Conservation (phyloP, 2,329 filamentous ascomycete genomes). For the Microsporum audouinii region DNA sequence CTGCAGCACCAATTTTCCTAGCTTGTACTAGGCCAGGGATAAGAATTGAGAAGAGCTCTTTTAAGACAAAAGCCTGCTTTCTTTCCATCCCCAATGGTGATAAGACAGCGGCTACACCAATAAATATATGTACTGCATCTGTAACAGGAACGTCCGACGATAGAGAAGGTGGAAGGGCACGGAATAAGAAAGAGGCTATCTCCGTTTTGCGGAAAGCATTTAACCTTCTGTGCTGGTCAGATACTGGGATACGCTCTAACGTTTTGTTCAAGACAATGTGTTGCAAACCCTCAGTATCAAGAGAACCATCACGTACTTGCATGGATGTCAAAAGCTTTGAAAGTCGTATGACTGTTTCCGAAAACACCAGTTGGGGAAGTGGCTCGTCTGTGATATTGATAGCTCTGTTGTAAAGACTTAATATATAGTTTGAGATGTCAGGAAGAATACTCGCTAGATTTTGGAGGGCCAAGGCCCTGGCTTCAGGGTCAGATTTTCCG, state of each 20-base stretch:
- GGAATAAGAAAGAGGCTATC: slow-evolving; percentile 55
- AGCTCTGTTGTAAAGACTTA: slow-evolving; percentile 45
- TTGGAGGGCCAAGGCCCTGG: slow-evolving; percentile 35
- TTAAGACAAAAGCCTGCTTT: slow-evolving; percentile 83
- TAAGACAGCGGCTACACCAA: slow-evolving; percentile 78
- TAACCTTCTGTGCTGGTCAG: slow-evolving; percentile 26
- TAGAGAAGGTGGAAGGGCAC: slow-evolving; percentile 55
- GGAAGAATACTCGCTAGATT: slow-evolving; percentile 44
- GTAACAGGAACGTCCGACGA: slow-evolving; percentile 54
- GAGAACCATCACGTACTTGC: slow-evolving; percentile 39
- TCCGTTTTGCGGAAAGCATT: slow-evolving; percentile 46
- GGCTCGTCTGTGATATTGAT: slow-evolving; percentile 43
- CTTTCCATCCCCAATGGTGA: slow-evolving; percentile 67
- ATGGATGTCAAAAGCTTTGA: slow-evolving; percentile 43
- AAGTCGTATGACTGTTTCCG: slow-evolving; percentile 46
- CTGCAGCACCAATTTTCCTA: slow-evolving; percentile 83
- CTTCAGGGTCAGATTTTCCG: slow-evolving; percentile 38
- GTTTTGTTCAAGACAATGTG: slow-evolving; percentile 48
- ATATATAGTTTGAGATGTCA: slow-evolving; percentile 45
- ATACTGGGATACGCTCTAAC: slow-evolving; percentile 26
- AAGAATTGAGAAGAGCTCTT: slow-evolving; percentile 71
- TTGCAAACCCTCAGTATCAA: slow-evolving; percentile 43
- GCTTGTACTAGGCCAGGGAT: slow-evolving; percentile 81
- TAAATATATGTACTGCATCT: slow-evolving; percentile 67
- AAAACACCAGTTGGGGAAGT: slow-evolving; percentile 43